Conservation (phyloP, 805 yeast species). For the Starmerella potacharoeniae region DNA sequence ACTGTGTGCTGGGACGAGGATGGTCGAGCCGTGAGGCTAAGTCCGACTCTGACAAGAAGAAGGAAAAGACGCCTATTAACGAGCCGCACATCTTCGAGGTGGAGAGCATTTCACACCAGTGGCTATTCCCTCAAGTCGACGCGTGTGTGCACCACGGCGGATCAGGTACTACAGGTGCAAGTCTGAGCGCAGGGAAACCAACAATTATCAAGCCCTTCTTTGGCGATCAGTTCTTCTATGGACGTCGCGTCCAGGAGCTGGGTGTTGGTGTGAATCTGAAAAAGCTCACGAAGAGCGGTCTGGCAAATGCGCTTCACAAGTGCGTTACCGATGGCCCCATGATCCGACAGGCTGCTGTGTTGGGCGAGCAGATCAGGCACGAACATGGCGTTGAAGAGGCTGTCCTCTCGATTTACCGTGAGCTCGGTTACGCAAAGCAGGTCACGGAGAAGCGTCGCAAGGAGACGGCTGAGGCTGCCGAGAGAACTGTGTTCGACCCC, state of each 20-base stretch:
- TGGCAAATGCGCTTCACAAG: constrained; percentile 57
- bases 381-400: constrained; percentile 79
- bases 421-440: constrained; percentile 49
- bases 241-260: constrained; percentile 72
- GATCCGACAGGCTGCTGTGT: constrained; percentile 49
- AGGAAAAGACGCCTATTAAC: constrained; percentile 12
- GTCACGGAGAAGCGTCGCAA: constrained; percentile 17
- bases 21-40: constrained; percentile 71
- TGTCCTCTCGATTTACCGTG: constrained; percentile 63
- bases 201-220: constrained; percentile 88
- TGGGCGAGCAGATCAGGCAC: constrained; percentile 51
- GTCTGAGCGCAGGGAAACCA: constrained; percentile 75
- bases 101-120: constrained; percentile 79
- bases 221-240: constrained; percentile 93
- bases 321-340: constrained; percentile 58
- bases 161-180: constrained; percentile 91
- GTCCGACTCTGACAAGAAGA: constrained; percentile 13
- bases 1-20: constrained; percentile 83
- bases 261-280: constrained; percentile 70
- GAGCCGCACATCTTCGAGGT: constrained; percentile 47
- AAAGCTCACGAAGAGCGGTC: constrained; percentile 51
- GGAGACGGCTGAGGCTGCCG: constrained; percentile 9
- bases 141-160: constrained; percentile 98
- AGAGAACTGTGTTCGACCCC: constrained; percentile 2
- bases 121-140: constrained; percentile 82